phyloP scores from a whole-genome alignment of 176 grass and related monocot species.

The Hordeum vulgare region MorexV3_pseudomolecules_assembly NC_058523.1:557819415-557819914 shows the following conservation, averaged over 20 bases:
- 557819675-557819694: slow-evolving; percentile 11
- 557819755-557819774: slow-evolving; percentile 65
- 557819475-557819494: not conserved
- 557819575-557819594: slow-evolving; percentile 35
- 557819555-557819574: slow-evolving; percentile 33
- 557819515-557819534: slow-evolving; percentile 14
- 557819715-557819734: slow-evolving; percentile 31
- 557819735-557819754: slow-evolving; percentile 35
- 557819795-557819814: slow-evolving; percentile 39
- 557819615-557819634: not conserved
- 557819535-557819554: slow-evolving; percentile 38
- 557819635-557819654: not conserved
- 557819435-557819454: slow-evolving; percentile 9
- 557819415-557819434: not conserved
- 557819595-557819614: slow-evolving; percentile 1
- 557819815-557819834: slow-evolving; percentile 73
- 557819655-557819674: slow-evolving; percentile 12
- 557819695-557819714: slow-evolving; percentile 36
- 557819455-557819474: not conserved
- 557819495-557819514: slow-evolving; percentile 13
- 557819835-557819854: not conserved
- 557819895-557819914: not conserved
- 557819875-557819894: not conserved
- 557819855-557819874: slow-evolving; percentile 1
- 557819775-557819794: slow-evolving; percentile 45